These are phyloP conservation scores for Alternaria conjuncta DNA, from an alignment of 2,329 filamentous ascomycete species.

Conservation along the genomic window DNA sequence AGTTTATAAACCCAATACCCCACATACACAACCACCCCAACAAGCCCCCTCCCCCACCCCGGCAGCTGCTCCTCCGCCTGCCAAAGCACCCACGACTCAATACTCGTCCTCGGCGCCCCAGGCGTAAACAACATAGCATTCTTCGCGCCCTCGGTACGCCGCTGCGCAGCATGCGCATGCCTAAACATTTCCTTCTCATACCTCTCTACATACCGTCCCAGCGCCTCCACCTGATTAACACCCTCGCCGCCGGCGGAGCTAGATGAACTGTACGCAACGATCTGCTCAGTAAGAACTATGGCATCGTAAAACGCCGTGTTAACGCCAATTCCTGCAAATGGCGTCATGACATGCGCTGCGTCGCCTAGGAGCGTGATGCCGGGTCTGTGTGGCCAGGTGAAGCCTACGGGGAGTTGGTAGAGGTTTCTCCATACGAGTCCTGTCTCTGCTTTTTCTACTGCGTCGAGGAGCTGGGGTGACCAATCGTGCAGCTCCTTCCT, in stretches of 20 bases:
- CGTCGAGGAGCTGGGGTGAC: constrained; percentile 7
- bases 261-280: constrained; percentile 31
- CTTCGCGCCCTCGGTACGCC: constrained; percentile 54
- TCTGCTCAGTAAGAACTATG: constrained; percentile 43
- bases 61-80: constrained; percentile 21
- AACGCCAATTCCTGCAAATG: constrained; percentile 48
- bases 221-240: background rate
- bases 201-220: constrained; percentile 34
- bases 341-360: constrained; percentile 51
- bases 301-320: constrained; percentile 48
- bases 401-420: constrained; percentile 51
- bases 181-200: constrained; percentile 51
- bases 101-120: constrained; percentile 53
- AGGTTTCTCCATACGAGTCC: constrained; percentile 34
- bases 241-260: background rate
- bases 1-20: constrained; percentile 11
- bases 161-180: constrained; percentile 43
- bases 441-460: constrained; percentile 33
- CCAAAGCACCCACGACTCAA: constrained; percentile 47
- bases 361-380: constrained; percentile 52
- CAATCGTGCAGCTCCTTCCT: constrained; percentile 27
- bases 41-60: constrained; percentile 21
- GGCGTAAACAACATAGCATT: constrained; percentile 58
- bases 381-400: constrained; percentile 43
- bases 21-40: constrained; percentile 18